Conservation (phyloP, 371 early-diverging fungal species). For the Circinella umbellata region DNA sequence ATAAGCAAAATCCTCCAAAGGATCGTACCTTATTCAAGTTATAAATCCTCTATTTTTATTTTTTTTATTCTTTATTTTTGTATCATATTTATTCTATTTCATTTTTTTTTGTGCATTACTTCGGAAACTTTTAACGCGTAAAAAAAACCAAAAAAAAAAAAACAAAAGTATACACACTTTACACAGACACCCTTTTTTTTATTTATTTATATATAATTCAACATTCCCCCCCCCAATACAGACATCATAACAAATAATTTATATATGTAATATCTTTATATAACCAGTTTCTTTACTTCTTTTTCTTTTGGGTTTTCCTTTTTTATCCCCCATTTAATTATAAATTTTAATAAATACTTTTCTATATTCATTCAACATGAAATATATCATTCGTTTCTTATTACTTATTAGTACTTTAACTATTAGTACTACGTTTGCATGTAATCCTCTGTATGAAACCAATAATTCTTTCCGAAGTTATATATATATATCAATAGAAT, state of each 20-base stretch:
- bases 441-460: conserved; percentile 16
- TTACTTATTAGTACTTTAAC: background rate
- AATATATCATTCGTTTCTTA: background rate
- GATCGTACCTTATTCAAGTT: conserved; percentile 33
- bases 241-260: too few species aligned
- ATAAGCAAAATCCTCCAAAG: conserved; percentile 27
- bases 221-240: too few species aligned
- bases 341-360: background rate
- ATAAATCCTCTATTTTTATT: too few species aligned
- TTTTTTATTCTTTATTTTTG: background rate
- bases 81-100: too few species aligned
- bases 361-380: background rate
- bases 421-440: background rate
- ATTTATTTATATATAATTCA: conserved; percentile 5
- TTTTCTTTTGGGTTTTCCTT: background rate
- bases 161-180: background rate
- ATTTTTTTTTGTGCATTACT: too few species aligned
- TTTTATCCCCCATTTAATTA: background rate
- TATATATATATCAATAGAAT: too few species aligned
- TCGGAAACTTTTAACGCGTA: background rate
- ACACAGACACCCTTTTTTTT: background rate
- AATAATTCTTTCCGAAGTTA: background rate
- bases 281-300: conserved; percentile 2
- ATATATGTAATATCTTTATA: too few species aligned
- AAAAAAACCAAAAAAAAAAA: too few species aligned